Evolutionary conservation across 1,139 yeast genomes (phyloP).

Genomic region (Blastobotrys elegans): DNA sequence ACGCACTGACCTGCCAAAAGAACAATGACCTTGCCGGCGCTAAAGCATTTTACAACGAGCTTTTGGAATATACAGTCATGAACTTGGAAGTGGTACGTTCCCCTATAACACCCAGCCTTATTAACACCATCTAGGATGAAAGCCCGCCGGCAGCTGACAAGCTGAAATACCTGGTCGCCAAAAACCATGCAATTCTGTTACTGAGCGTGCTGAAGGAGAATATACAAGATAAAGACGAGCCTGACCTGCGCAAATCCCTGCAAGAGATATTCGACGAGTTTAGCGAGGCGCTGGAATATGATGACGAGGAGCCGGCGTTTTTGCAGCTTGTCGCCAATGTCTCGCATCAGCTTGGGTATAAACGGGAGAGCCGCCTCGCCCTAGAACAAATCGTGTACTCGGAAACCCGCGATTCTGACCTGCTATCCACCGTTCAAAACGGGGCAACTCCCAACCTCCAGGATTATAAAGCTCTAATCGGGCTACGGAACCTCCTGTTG

Average conservation of each 20-base stretch:
- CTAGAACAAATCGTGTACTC: slow-evolving; percentile 54
- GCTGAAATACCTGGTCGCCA: slow-evolving; percentile 67
- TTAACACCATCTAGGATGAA: slow-evolving; percentile 19
- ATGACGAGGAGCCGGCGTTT: slow-evolving; percentile 31
- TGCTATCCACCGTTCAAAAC: slow-evolving; percentile 22
- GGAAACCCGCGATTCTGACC: slow-evolving; percentile 25
- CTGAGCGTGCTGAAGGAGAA: slow-evolving; percentile 44
- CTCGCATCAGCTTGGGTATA: slow-evolving; percentile 29
- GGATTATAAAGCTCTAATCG: slow-evolving; percentile 22
- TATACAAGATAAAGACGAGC: slow-evolving; percentile 21
- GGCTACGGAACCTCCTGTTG: slow-evolving; percentile 24
- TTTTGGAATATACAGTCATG: slow-evolving; percentile 66
- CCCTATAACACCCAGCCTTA: background rate
- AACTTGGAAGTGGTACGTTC: slow-evolving; percentile 23
- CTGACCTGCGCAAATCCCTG: slow-evolving; percentile 26
- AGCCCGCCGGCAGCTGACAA: slow-evolving; percentile 66
- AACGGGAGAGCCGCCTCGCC: slow-evolving; percentile 53
- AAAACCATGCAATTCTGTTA: slow-evolving; percentile 75
- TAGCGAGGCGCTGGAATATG: slow-evolving; percentile 34
- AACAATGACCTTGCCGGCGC: slow-evolving; percentile 47
- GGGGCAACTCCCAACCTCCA: slow-evolving; percentile 24
- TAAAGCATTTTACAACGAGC: slow-evolving; percentile 48
- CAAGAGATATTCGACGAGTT: slow-evolving; percentile 31
- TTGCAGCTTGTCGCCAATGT: slow-evolving; percentile 26
- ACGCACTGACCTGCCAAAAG: slow-evolving; percentile 61